Evolutionary conservation across 805 yeast genomes (phyloP).

Genomic region (Phaffomyces antillensis): DNA sequence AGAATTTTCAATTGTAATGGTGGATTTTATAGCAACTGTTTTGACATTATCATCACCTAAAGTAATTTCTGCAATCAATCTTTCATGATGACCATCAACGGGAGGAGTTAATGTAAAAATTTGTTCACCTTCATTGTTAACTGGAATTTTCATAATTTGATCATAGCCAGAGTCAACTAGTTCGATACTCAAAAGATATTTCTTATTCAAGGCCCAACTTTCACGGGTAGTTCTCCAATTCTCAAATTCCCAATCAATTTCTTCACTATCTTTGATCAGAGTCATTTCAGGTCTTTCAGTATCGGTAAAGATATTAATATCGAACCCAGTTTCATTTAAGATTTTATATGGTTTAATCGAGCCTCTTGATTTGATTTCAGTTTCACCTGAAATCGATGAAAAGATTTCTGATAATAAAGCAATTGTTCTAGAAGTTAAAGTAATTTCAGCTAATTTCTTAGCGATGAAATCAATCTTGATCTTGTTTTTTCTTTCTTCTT

Average conservation of each 20-base stretch:
- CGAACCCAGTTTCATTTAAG: constrained; percentile 77
- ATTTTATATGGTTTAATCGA: constrained; percentile 77
- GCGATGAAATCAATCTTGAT: constrained; percentile 66
- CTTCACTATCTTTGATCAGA: constrained; percentile 39
- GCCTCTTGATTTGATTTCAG: constrained; percentile 58
- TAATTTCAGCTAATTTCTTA: constrained; percentile 67
- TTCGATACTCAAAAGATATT: constrained; percentile 57
- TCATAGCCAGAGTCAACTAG: constrained; percentile 51
- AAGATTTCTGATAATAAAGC: constrained; percentile 69
- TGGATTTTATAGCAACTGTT: constrained; percentile 67
- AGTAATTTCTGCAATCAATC: constrained; percentile 65
- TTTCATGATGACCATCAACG: constrained; percentile 53
- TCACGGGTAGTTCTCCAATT: constrained; percentile 90
- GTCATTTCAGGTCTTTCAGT: constrained; percentile 20
- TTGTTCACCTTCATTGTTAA: constrained; percentile 79
- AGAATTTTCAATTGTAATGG: constrained; percentile 61
- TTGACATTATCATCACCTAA: constrained; percentile 76
- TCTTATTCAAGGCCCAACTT: constrained; percentile 55
- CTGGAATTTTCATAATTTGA: constrained; percentile 49
- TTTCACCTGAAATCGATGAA: constrained; percentile 45
- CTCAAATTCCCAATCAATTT: constrained; percentile 83
- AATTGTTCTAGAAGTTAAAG: constrained; percentile 75
- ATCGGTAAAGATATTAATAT: constrained; percentile 79
- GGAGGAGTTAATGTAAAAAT: constrained; percentile 62
- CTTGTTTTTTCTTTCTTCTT: constrained; percentile 36